Base-by-base conservation (phyloP, 805 yeast genomes). In the Wickerhamiella domercqiae region DNA sequence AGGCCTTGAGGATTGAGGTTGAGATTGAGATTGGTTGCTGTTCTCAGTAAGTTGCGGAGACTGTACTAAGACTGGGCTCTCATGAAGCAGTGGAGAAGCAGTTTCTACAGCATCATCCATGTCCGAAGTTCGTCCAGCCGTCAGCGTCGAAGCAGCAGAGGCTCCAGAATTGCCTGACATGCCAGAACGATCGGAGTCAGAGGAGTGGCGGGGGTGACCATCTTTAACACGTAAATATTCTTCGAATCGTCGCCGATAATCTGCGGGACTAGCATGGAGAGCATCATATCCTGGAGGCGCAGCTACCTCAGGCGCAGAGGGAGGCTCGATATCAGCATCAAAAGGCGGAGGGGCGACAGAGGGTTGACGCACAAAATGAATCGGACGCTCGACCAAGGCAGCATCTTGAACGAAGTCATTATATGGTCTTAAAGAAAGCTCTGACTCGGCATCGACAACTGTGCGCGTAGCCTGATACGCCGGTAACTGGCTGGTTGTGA, bases 271-370 rank as follows among this genome's bases (percentile, higher is more conserved):
- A 16, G 42, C 50, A 5, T 24, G 25, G 14, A 28, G 19, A 17
- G 37, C 32, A 14, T 46, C 46, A 38, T 51, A 51, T 21, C 40
- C 39, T 14, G 62, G 58, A 6, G 60, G 59, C 14, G 29, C 22
- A 5, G 30, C 30, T 7, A 28, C 5, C 32, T 45, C 41, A n/a
- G n/a, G n/a, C 32, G 48, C 41, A 7, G 60, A 54, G 2, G 67
- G 67, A 2, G 68, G 63, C 7, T 50, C 43, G 2, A 51, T 43
- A 25, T 63, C 68, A 7, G 63, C 68, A 30, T 62, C 70, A 43
- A 77, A 75, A 4, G 80, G 70, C 1, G 82, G 83, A 3, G 82
- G 82, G 29, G 71, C 71, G 26, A 62, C 48, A 4, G 73, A 64
- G 14, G 78, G 80, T 45, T 63, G 59, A 36, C 79, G 58, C 7